Conservation (phyloP, 2,329 filamentous ascomycete species). For the Clonostachys chloroleuca region DNA sequence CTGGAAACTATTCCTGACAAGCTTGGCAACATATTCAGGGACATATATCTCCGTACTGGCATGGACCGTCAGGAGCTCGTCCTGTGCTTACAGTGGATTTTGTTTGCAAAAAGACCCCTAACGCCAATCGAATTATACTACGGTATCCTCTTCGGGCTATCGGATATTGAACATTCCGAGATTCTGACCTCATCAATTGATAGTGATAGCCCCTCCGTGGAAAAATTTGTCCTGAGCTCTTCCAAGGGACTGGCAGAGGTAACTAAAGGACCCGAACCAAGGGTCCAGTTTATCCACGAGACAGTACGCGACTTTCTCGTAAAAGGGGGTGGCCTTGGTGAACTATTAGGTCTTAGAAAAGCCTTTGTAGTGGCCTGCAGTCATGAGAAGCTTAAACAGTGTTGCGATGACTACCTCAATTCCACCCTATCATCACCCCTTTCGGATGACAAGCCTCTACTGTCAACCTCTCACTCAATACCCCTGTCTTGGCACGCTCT, state of each 20-base stretch:
- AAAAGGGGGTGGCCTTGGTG: too few species aligned
- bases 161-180: neutral
- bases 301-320: too few species aligned
- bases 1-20: neutral
- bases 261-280: neutral
- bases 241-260: neutral
- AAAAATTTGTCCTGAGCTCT: neutral
- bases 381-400: neutral
- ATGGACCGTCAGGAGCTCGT: neutral
- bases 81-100: neutral
- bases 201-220: neutral
- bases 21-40: neutral
- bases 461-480: too few species aligned
- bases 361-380: neutral
- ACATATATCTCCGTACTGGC: neutral
- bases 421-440: too few species aligned
- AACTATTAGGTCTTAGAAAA: too few species aligned
- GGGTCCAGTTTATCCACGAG: too few species aligned
- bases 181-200: neutral
- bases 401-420: neutral
- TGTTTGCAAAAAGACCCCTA: neutral
- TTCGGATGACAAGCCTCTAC: too few species aligned
- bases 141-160: neutral
- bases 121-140: neutral
- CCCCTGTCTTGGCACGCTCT: too few species aligned